Evolutionary conservation across 75 land plant genomes (phyloP).

Genomic region (Cryptomeria japonica): DNA sequence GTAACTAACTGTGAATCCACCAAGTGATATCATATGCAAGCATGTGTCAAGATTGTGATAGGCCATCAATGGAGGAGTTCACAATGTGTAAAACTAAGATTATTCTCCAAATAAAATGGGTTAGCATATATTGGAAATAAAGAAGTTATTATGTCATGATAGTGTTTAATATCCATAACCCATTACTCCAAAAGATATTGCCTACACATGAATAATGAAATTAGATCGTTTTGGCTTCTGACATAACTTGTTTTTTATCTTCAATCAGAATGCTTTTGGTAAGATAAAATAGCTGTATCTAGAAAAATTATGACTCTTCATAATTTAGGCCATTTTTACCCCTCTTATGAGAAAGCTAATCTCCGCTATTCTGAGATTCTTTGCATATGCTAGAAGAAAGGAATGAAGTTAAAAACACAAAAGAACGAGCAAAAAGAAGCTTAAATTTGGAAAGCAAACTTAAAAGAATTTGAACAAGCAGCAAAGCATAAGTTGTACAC

Average conservation of each 20-base stretch:
- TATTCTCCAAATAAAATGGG: background rate
- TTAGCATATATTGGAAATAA: background rate
- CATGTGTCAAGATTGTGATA: too few species aligned
- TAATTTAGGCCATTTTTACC: background rate
- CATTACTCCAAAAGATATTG: background rate
- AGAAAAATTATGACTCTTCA: background rate
- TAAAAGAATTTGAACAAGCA: background rate
- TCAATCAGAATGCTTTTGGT: background rate
- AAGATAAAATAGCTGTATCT: background rate
- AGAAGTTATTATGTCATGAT: background rate
- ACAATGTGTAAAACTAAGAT: background rate
- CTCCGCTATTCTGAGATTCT: background rate
- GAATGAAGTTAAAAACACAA: background rate
- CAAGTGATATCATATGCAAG: too few species aligned
- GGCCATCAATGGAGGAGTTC: background rate
- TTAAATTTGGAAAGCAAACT: background rate
- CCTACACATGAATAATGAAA: background rate
- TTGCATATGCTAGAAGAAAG: background rate
- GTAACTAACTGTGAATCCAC: too few species aligned
- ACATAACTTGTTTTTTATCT: background rate
- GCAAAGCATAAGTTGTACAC: background rate
- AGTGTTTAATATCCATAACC: background rate
- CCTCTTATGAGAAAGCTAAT: background rate
- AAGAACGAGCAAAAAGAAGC: background rate
- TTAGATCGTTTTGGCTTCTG: background rate